Evolutionary conservation across 306 rosid genomes (phyloP).

Genomic region (Morella rubra): DNA sequence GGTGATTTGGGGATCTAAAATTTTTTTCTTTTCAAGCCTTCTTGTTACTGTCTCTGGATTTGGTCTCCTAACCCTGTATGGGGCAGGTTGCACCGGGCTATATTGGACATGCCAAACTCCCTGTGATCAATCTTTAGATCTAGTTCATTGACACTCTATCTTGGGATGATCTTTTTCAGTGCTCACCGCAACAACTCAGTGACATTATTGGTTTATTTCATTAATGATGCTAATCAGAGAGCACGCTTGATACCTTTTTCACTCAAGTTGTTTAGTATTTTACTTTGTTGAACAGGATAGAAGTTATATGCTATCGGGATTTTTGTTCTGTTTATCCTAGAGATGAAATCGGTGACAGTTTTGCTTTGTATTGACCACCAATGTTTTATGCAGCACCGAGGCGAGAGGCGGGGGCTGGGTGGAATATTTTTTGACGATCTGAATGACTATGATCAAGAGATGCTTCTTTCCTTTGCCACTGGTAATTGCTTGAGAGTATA

Average conservation of each 20-base stretch:
- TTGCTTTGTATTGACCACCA: slow-evolving; percentile 21
- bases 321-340: not conserved
- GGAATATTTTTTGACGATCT: slow-evolving; percentile 97
- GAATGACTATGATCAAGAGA: slow-evolving; percentile 94
- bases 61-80: not conserved
- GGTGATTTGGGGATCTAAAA: not conserved
- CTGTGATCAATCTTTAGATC: not conserved
- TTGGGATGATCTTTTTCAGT: not conserved
- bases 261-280: not conserved
- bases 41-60: not conserved
- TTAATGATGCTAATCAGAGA: not conserved
- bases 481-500: slow-evolving; percentile 51
- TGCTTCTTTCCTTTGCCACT: slow-evolving; percentile 94
- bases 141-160: not conserved
- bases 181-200: not conserved
- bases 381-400: slow-evolving; percentile 75
- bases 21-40: not conserved
- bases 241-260: not conserved
- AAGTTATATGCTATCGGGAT: not conserved
- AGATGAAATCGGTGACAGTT: slow-evolving; percentile 8
- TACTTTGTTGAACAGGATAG: not conserved
- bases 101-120: not conserved
- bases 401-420: slow-evolving; percentile 93
- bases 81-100: not conserved
- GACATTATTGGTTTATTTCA: not conserved